phyloP scores from a whole-genome alignment of 108 stramenopile species.

The Skeletonema costatum region DNA sequence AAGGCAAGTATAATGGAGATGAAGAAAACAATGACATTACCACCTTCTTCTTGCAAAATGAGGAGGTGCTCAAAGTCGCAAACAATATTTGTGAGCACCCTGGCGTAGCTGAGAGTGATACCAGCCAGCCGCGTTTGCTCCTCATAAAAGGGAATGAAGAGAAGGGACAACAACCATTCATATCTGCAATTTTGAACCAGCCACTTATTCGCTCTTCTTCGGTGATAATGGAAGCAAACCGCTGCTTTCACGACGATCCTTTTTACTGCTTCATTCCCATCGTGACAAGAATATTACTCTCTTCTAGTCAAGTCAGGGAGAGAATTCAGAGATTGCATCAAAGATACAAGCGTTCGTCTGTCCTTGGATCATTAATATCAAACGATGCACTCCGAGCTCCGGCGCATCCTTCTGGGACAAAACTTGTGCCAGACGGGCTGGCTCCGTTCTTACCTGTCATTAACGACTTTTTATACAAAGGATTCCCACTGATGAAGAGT shows the following conservation, averaged over 20 bases:
- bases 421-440: slow-evolving; percentile 7
- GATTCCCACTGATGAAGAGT: slow-evolving; percentile 19
- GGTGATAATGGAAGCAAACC: slow-evolving; percentile 19
- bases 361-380: slow-evolving; percentile 17
- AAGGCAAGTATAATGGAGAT: neutral
- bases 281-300: slow-evolving; percentile 24
- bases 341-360: slow-evolving; percentile 13
- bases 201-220: slow-evolving; percentile 2
- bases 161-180: slow-evolving; percentile 16
- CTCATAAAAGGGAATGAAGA: slow-evolving; percentile 6
- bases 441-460: slow-evolving; percentile 21
- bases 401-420: neutral
- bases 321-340: slow-evolving; percentile 13
- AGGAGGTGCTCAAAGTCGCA: slow-evolving; percentile 7
- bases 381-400: slow-evolving; percentile 15
- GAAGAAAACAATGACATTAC: slow-evolving; percentile 9
- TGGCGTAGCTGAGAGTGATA: neutral
- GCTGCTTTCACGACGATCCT: slow-evolving; percentile 29
- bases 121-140: slow-evolving; percentile 3
- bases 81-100: neutral
- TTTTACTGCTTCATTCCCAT: slow-evolving; percentile 34
- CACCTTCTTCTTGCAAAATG: slow-evolving; percentile 15
- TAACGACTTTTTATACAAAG: slow-evolving; percentile 31
- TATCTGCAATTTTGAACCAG: slow-evolving; percentile 10
- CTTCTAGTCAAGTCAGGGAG: slow-evolving; percentile 8